Evolutionary conservation across 202 grass and related monocot genomes (phyloP).

Genomic region (Dendrocalamus latiflorus): DNA sequence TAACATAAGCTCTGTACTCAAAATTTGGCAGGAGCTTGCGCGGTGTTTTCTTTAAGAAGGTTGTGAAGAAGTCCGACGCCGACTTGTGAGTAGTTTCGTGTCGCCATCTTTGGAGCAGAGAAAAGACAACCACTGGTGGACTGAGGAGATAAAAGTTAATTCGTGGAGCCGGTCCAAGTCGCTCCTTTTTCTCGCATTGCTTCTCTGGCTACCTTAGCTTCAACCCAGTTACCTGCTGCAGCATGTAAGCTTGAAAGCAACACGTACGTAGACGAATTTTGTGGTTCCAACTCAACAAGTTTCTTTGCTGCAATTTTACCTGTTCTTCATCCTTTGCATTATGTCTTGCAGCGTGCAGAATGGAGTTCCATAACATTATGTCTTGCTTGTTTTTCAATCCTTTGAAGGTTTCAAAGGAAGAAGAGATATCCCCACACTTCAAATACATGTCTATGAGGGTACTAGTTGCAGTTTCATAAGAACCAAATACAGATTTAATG

Average conservation of each 20-base stretch:
- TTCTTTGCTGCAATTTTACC: conserved; percentile 52
- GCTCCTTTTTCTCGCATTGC: conserved; percentile 59
- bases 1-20: no score
- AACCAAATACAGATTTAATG: conserved; percentile 54
- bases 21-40: no score
- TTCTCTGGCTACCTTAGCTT: conserved; percentile 48
- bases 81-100: no score
- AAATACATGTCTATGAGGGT: conserved; percentile 70
- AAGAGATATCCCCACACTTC: conserved; percentile 58
- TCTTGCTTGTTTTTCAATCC: conserved; percentile 46
- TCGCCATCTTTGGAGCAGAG: no score
- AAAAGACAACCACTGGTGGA: no score
- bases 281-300: conserved; percentile 53
- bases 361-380: conserved; percentile 57
- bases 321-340: conserved; percentile 59
- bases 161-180: no score
- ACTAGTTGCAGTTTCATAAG: conserved; percentile 41
- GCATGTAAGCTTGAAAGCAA: conserved; percentile 64
- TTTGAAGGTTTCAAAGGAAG: conserved; percentile 54
- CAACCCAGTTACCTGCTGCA: conserved; percentile 61
- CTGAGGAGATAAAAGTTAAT: no score
- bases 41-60: no score
- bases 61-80: no score
- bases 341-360: conserved; percentile 50
- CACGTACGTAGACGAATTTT: conserved; percentile 45